Evolutionary conservation across 1,284 basidiomycete species (phyloP), one percentile per base, ranked within the genome.

Genomic region (Heterobasidion parviporum): DNA sequence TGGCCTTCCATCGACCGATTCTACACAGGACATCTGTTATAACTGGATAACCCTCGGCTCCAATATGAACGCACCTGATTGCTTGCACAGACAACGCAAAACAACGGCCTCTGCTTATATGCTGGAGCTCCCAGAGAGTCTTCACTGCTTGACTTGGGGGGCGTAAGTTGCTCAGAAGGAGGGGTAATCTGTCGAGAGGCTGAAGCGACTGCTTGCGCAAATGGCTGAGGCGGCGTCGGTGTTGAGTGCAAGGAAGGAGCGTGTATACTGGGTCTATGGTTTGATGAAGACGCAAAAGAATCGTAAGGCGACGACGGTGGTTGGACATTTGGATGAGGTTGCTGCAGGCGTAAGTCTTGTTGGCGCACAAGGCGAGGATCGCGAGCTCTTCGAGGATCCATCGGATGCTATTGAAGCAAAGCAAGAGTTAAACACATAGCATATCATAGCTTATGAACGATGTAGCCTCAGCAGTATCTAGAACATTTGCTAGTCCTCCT

Each of bases 1-100:
- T 99, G 97, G 0, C 94, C 97, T 70, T 98, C 96, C 97, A 99
- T 99, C 1, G 95, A 98, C 38, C 97, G 88, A 69, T 99, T 99
- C 92, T 99, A 70, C 50, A 51, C 41, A 8, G 36, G 26, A 26
- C 26, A 26, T 26, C 26, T 26, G 5, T 38, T 47, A 54, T 56
- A 67, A 55, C 65, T 57, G 49, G 6, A 18, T 50, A 55, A n/a
- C 26, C 26, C 33, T n/a, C 26, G 20, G 33, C 34, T 36, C 34
- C n/a, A 20, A 36, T 8, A 12, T 10, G 33, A 12, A 72, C 80
- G 63, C 69, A 92, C 94, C 74, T 98, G 92, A 66, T 99, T 99
- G 67, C 93, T 97, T 9, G 96, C 96, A 68, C 96, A 99, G 33
- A 99, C 96, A 9, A 99, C 93, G 68, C 96, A 98, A 73, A 99